Evolutionary conservation across 371 early-diverging fungal species (phyloP).

Genomic region (Encephalitozoon intestinalis): DNA sequence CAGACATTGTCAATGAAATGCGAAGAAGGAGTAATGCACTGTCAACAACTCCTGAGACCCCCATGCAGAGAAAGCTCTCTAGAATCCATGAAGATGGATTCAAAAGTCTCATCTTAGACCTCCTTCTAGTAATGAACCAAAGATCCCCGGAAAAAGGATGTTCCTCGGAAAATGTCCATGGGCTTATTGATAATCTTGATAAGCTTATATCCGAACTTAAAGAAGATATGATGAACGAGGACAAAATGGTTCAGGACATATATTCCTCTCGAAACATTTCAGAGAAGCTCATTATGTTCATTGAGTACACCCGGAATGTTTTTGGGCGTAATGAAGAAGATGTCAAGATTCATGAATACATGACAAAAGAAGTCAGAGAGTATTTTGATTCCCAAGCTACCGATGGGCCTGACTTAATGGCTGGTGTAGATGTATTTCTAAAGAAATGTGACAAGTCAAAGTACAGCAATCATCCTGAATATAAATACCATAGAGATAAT

Average conservation of each 20-base stretch:
- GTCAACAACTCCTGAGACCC: conserved; percentile 23
- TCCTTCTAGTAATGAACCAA: conserved; percentile 50
- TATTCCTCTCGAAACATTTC: neutral
- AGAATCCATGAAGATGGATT: conserved; percentile 51
- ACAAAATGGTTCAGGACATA: conserved; percentile 1
- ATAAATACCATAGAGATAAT: conserved; percentile 16
- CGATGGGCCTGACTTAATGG: neutral
- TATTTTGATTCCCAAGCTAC: neutral
- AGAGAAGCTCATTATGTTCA: conserved; percentile 15
- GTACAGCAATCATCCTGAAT: conserved; percentile 6
- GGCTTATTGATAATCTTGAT: conserved; percentile 41
- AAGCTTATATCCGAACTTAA: conserved; percentile 35
- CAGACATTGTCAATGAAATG: conserved; percentile 59
- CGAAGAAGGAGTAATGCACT: conserved; percentile 29
- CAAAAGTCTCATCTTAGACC: conserved; percentile 56
- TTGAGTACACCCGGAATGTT: neutral
- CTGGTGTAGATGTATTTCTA: conserved; percentile 8
- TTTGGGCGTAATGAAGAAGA: conserved; percentile 4
- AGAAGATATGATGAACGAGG: conserved; percentile 17
- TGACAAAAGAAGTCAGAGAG: neutral
- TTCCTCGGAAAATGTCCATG: conserved; percentile 23
- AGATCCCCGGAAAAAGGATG: conserved; percentile 19
- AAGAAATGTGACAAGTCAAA: conserved; percentile 6
- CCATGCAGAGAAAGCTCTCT: conserved; percentile 44
- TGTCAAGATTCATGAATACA: conserved; percentile 15